Evolutionary conservation across 2,329 filamentous ascomycete species (phyloP), one percentile per base, ranked within the genome.

Genomic region (Chaetomiaceae sp.): DNA sequence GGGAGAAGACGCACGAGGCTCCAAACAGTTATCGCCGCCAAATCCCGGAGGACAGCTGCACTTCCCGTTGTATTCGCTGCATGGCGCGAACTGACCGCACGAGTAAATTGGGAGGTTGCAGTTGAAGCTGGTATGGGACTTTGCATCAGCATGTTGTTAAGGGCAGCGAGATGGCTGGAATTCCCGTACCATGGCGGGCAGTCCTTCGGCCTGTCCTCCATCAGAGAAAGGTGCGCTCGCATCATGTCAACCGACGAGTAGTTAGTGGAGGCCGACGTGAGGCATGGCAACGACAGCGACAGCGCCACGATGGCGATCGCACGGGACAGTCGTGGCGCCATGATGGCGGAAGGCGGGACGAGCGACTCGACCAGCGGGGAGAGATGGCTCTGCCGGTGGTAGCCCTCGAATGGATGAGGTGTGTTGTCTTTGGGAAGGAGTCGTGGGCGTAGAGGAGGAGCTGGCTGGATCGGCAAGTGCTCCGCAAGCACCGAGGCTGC

Each of bases 31-130:
- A 60, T 95, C 88, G 48, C 91, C 91, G 50, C 90, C 93, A 63
- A 94, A 98, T 29, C 93, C 93, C 15, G 88, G 76, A 8, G 91
- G 90, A 65, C 93, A 98, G 49, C 84, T 78, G 69, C 93, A 98
- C 73, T 94, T 90, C 40, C 93, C 93, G 59, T 88, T 95, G 61
- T 82, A 89, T 60, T 84, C 81, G 65, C 93, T 94, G 67, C 93
- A 98, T 27, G 81, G 76, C 29, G 89, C 86, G 64, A 86, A 98
- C 68, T 98, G 93, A 52, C 87, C 82, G 66, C 93, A 98, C 52
- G 81, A 83, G 65, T 95, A 94, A 52, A 87, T 88, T 22, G 93
- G 90, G 14, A 98, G 79, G 48, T 96, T 86, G 71, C 93, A 98
- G 78, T 98, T 97, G 76, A 98, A 98, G 73, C 93, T 91, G 55